phyloP scores from a whole-genome alignment of 2,329 filamentous ascomycete genomes.

The Colletotrichum navitas region DNA sequence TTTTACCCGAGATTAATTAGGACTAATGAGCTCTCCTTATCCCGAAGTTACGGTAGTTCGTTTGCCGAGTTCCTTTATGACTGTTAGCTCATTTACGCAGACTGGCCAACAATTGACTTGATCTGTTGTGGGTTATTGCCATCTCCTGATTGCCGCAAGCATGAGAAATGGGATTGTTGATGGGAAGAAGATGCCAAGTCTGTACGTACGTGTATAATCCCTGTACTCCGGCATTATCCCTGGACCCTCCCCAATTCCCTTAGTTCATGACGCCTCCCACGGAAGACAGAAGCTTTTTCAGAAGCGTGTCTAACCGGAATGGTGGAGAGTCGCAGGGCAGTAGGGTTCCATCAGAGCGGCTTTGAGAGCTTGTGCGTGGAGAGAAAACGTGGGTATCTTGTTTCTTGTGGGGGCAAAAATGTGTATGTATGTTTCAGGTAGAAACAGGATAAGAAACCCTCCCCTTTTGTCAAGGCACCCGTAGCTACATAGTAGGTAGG shows the following conservation, averaged over 20 bases:
- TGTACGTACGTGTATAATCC: not conserved
- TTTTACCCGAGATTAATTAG: too few species aligned
- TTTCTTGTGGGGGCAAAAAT: not conserved
- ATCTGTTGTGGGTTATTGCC: not conserved
- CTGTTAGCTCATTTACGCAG: too few species aligned
- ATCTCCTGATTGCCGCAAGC: not conserved
- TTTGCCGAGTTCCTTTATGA: too few species aligned
- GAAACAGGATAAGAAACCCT: not conserved
- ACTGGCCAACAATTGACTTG: not conserved
- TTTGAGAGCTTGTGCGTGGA: slow-evolving; percentile 6
- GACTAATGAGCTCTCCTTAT: too few species aligned
- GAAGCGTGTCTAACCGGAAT: not conserved
- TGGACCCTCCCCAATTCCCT: too few species aligned
- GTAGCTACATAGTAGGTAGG: too few species aligned
- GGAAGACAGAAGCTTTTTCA: not conserved
- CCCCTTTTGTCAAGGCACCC: slow-evolving; percentile 1
- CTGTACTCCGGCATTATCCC: not conserved
- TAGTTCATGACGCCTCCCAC: not conserved
- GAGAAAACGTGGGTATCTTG: not conserved
- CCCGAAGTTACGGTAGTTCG: too few species aligned
- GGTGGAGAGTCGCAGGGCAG: not conserved
- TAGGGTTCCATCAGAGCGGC: slow-evolving; percentile 1
- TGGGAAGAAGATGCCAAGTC: not conserved
- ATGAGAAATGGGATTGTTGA: not conserved
- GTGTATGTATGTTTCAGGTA: not conserved